A percentile compares a stretch with the other conserved stretches of the same genome.
Conservation (phyloP, 352 stramenopile species). For the Saprolegnia diclina region DNA sequence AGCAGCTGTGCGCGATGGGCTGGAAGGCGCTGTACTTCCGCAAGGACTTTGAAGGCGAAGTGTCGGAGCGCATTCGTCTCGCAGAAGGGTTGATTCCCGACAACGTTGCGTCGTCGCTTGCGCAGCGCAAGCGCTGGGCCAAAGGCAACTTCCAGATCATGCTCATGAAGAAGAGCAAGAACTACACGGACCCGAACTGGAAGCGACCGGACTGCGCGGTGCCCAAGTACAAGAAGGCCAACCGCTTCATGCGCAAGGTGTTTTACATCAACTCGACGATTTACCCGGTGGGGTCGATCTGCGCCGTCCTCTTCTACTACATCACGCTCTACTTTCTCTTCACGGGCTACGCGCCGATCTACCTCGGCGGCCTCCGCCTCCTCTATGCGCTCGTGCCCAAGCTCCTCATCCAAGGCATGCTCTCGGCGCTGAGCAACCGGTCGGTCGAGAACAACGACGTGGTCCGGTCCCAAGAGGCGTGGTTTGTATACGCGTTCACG, state of each 20-base stretch:
- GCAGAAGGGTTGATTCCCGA: constrained; percentile 71
- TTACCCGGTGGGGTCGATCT: constrained; percentile 70
- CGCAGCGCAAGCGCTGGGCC: constrained; percentile 75
- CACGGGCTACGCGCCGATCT: constrained; percentile 78
- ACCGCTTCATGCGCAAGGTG: constrained; percentile 75
- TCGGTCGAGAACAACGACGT: constrained; percentile 77
- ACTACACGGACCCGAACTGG: constrained; percentile 73
- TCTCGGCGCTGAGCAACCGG: constrained; percentile 71
- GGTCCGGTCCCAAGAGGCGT: constrained; percentile 69
- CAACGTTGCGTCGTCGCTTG: constrained; percentile 67
- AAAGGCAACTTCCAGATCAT: constrained; percentile 83
- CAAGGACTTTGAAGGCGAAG: constrained; percentile 83
- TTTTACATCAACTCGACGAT: constrained; percentile 83
- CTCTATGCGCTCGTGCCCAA: constrained; percentile 62
- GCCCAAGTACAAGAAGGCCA: constrained; percentile 65
- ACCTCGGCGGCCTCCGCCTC: constrained; percentile 62
- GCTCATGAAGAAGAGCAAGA: constrained; percentile 80
- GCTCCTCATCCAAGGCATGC: constrained; percentile 61
- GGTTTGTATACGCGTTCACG: constrained; percentile 78
- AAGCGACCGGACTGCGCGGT: constrained; percentile 62
- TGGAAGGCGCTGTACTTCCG: constrained; percentile 85
- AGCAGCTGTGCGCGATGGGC: constrained; percentile 68
- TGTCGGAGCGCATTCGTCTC: constrained; percentile 62
- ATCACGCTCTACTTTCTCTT: constrained; percentile 83
- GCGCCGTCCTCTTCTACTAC: constrained; percentile 79